Evolutionary conservation across 768 basidiomycete species (phyloP).

Genomic region (Pholiota conissans): DNA sequence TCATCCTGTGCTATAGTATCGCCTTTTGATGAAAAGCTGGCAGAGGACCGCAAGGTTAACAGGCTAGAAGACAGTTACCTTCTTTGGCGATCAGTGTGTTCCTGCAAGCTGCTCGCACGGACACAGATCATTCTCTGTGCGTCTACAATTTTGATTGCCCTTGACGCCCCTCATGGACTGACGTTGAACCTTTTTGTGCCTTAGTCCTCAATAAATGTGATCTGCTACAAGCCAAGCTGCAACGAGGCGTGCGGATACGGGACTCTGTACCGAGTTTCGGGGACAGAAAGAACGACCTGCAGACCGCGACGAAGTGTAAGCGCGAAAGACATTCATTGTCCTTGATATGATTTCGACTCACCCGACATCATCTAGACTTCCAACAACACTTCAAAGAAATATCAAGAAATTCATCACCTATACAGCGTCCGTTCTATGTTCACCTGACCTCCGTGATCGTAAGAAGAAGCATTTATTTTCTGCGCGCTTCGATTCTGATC

Average conservation of each 20-base stretch:
- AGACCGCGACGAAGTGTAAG: constrained; percentile 72
- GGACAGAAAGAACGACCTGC: constrained; percentile 67
- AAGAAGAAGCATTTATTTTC: constrained; percentile 27
- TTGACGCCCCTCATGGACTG: constrained; percentile 1
- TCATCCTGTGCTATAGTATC: constrained; percentile 57
- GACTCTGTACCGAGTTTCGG: constrained; percentile 76
- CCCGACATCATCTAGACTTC: constrained; percentile 51
- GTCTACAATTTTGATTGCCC: constrained; percentile 12
- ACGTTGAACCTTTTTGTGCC: constrained; percentile 1
- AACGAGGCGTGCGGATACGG: constrained; percentile 61
- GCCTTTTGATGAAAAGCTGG: constrained; percentile 78
- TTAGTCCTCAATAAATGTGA: constrained; percentile 71
- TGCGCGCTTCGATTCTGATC: neutral
- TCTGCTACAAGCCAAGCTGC: constrained; percentile 70
- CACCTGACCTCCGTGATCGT: constrained; percentile 81
- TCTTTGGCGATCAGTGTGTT: constrained; percentile 75
- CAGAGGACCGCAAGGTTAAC: constrained; percentile 70
- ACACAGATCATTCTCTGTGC: constrained; percentile 56
- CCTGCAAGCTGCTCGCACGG: constrained; percentile 60
- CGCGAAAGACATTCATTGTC: constrained; percentile 9
- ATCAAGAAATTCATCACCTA: constrained; percentile 58
- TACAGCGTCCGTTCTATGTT: constrained; percentile 65
- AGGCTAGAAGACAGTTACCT: constrained; percentile 76
- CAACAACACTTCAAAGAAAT: constrained; percentile 81
- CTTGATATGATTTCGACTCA: neutral